Evolutionary conservation across 306 rosid species (phyloP).

Genomic region (Alnus glutinosa): DNA sequence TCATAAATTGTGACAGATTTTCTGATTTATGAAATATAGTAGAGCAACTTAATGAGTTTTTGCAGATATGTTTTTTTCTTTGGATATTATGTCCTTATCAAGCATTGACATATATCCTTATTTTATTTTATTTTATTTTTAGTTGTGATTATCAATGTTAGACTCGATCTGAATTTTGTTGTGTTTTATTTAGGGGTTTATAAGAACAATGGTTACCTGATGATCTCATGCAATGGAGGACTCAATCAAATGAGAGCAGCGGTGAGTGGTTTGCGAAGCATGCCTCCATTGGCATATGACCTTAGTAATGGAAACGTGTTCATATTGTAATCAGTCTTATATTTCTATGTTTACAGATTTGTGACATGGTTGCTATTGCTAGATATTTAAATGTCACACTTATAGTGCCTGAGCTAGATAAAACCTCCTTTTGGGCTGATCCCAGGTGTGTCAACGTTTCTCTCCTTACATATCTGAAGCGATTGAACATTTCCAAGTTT

Average conservation of each 20-base stretch:
- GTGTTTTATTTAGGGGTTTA: conserved; percentile 59
- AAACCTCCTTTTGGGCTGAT: conserved; percentile 97
- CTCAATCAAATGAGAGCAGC: conserved; percentile 99
- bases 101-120: not conserved
- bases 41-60: not conserved
- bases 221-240: conserved; percentile 98
- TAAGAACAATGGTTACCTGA: conserved; percentile 87
- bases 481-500: not conserved
- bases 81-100: not conserved
- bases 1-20: not conserved
- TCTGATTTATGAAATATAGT: not conserved
- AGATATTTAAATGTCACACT: conserved; percentile 91
- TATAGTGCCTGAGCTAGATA: conserved; percentile 89
- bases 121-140: not conserved
- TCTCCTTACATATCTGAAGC: conserved; percentile 6
- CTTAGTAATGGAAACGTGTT: conserved; percentile 2
- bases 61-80: not conserved
- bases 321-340: not conserved
- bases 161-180: conserved; percentile 10
- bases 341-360: conserved; percentile 55
- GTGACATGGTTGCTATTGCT: conserved; percentile 98
- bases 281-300: not conserved
- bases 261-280: conserved; percentile 51
- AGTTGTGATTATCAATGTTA: conserved; percentile 1
- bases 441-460: conserved; percentile 63